Percentiles rank a stretch among this genome's conserved stretches.
These are phyloP conservation scores for Isochrysis galbana DNA, from an alignment of 78 protist genomes.

Conservation along the genomic window DNA sequence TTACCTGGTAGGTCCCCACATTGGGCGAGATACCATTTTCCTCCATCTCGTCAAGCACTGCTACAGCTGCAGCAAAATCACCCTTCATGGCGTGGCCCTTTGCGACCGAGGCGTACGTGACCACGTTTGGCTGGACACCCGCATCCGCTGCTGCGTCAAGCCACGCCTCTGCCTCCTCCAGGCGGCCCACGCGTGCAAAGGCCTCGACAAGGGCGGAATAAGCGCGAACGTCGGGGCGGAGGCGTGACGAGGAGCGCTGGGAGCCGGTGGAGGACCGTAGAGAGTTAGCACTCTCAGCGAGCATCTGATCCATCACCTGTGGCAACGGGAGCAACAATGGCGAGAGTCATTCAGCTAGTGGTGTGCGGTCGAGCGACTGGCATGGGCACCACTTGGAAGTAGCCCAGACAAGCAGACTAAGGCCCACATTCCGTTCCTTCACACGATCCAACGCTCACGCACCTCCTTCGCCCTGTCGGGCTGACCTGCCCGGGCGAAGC, in stretches of 20 bases:
- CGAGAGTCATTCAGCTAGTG: too few relatives aligned
- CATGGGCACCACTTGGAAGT: too few relatives aligned
- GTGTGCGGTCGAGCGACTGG: too few relatives aligned
- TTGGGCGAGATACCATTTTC: neutral
- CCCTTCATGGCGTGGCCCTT: constrained; percentile 4
- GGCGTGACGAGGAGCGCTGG: neutral
- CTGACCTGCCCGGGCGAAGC: neutral
- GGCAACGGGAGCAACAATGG: too few relatives aligned
- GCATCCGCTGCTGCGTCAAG: neutral
- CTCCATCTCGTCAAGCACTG: neutral
- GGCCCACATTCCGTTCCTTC: too few relatives aligned
- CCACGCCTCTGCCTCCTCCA: neutral
- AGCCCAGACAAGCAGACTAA: too few relatives aligned
- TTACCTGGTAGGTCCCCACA: too few relatives aligned
- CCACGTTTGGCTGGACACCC: neutral
- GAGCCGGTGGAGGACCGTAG: too few relatives aligned
- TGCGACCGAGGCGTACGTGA: neutral
- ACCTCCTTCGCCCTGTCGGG: neutral
- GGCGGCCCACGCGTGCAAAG: neutral
- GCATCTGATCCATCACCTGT: too few relatives aligned
- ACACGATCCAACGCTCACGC: too few relatives aligned
- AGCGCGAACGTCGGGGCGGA: neutral
- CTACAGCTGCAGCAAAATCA: neutral
- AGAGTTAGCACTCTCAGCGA: too few relatives aligned
- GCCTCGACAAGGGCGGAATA: neutral